Evolutionary conservation across 2,329 filamentous ascomycete species (phyloP), one percentile per base, ranked within the genome.

Genomic region (Aureobasidium subglaciale): DNA sequence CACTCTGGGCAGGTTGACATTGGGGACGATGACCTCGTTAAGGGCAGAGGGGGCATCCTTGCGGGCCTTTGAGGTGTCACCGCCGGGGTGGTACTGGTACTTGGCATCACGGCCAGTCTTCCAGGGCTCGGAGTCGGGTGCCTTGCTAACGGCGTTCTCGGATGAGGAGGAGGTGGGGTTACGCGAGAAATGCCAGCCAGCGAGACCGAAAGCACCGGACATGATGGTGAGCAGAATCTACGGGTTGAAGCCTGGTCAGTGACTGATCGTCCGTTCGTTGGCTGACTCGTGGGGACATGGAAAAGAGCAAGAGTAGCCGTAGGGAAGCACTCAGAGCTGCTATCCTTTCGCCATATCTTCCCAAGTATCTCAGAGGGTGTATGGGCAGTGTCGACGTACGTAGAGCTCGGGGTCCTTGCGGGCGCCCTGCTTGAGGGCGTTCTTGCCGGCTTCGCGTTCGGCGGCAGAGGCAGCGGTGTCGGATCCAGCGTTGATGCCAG

Each of bases 41-140:
- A 99, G 77, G 61, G 93, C 93, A 73, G 89, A 95, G 63, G 93
- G 93, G 59, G 93, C 93, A 68, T 96, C 89, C 78, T 86, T 90
- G 71, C 88, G 87, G 60, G 82, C 76, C 68, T 85, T 79, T 73
- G 69, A 84, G 68, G 80, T 75, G 75, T 97, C 89, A 66, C 91
- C 93, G 66, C 89, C 88, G 58, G 91, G 91, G 78, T 80, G 76
- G 68, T 79, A 81, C 64, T 78, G 73, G 70, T 87, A 88, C 70
- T 84, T 84, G 72, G 78, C 85, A 57, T 76, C 63, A 40, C 73
- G 68, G 59, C 75, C 83, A 59, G 81, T 81, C 75, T 99, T 87
- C 93, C 93, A 99, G 61, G 93, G 92, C 86, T 95, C 95, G 68
- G 87, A 85, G 71, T 81, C 81, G 67, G 83, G 76, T 70, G 85